phyloP scores from a whole-genome alignment of 768 basidiomycete genomes.

The Glaciozyma martinii region DNA sequence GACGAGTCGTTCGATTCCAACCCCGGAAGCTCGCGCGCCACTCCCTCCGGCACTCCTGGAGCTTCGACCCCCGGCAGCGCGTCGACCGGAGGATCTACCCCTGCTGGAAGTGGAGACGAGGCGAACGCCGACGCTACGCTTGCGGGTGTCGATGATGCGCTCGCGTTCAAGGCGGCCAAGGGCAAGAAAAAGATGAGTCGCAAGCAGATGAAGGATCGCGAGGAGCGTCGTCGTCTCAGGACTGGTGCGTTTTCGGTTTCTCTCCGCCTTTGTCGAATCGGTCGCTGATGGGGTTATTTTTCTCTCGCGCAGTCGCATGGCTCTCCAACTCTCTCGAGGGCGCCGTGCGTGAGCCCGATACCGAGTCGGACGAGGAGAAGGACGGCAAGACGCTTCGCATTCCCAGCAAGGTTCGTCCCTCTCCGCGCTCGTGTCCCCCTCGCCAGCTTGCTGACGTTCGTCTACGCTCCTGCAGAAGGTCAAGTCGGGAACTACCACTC shows the following conservation, averaged over 20 bases:
- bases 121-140: constrained; percentile 14
- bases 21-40: constrained; percentile 17
- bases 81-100: constrained; percentile 16
- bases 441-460: not conserved
- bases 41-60: constrained; percentile 19
- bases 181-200: constrained; percentile 27
- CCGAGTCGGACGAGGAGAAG: constrained; percentile 23
- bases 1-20: constrained; percentile 63
- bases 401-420: not conserved
- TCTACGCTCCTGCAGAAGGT: not conserved
- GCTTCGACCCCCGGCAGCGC: not conserved
- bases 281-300: not conserved
- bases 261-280: not conserved
- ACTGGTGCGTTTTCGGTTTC: constrained; percentile 5
- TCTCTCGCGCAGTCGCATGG: constrained; percentile 16
- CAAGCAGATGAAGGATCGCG: constrained; percentile 31
- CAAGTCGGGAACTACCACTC: not conserved
- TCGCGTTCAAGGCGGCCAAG: constrained; percentile 33
- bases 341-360: constrained; percentile 26
- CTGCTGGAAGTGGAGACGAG: constrained; percentile 28
- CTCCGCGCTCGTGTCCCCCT: not conserved
- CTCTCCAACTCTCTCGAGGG: constrained; percentile 22
- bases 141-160: constrained; percentile 14
- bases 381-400: constrained; percentile 7
- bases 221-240: constrained; percentile 30